A percentile compares a stretch with the other conserved stretches of the same genome.
These are phyloP conservation scores for Murraya koenigii DNA, from an alignment of 345 rosid genomes.

Conservation along the genomic window DNA sequence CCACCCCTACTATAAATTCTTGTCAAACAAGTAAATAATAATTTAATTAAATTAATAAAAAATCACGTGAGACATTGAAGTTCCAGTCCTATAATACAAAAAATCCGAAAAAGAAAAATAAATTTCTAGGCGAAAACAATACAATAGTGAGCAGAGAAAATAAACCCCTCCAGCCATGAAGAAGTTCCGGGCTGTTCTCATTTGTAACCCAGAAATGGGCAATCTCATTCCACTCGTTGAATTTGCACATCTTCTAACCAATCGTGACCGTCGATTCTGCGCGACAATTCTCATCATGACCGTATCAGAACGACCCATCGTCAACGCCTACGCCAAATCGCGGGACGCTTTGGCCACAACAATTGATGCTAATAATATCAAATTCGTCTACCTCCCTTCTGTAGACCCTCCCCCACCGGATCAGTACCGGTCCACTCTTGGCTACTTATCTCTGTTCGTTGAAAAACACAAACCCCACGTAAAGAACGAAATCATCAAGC, in stretches of 20 bases:
- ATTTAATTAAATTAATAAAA: background rate
- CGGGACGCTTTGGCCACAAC: background rate
- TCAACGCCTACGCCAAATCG: conserved; percentile 23
- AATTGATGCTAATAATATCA: background rate
- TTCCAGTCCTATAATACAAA: background rate
- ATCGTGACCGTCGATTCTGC: conserved; percentile 19
- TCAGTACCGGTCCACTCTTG: conserved; percentile 20
- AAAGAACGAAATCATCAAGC: conserved; percentile 13
- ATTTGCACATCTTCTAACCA: conserved; percentile 24
- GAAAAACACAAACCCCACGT: conserved; percentile 30
- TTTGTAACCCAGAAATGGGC: conserved; percentile 28
- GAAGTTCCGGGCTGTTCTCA: conserved; percentile 14
- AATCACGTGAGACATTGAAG: background rate
- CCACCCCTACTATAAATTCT: background rate
- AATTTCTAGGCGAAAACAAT: background rate
- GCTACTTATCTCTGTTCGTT: conserved; percentile 15
- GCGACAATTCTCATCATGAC: conserved; percentile 28
- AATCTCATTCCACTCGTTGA: conserved; percentile 26
- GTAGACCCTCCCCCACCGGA: conserved; percentile 24
- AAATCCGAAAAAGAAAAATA: no score
- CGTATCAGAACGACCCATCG: conserved; percentile 6
- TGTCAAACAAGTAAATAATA: background rate
- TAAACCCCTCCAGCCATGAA: background rate
- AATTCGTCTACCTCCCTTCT: conserved; percentile 30
- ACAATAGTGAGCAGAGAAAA: background rate